A percentile compares a stretch with the other conserved stretches of the same genome.
phyloP scores from a whole-genome alignment of 495 filamentous ascomycete genomes.

The Tuber melanosporum region DNA sequence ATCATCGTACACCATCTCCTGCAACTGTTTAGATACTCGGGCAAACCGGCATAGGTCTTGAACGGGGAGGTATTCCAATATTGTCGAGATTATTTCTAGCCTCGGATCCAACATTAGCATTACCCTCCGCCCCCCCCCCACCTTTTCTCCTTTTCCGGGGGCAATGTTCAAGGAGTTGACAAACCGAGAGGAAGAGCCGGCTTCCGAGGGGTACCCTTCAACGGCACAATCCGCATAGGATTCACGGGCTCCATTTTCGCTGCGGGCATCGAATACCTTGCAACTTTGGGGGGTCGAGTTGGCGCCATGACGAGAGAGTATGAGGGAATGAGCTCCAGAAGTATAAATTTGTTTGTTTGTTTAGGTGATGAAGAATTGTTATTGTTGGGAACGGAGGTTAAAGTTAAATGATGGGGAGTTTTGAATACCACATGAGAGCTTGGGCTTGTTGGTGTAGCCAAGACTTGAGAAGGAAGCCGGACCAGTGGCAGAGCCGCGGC shows the following conservation, averaged over 20 bases:
- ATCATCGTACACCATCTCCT: slow-evolving; percentile 99
- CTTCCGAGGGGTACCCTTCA: not conserved
- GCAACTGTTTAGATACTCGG: slow-evolving; percentile 78
- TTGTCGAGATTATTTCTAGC: slow-evolving; percentile 76
- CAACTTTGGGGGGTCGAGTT: slow-evolving; percentile 23
- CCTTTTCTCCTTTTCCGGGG: not conserved
- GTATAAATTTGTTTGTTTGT: not conserved
- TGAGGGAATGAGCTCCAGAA: slow-evolving; percentile 2
- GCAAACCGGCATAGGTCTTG: slow-evolving; percentile 78
- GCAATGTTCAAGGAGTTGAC: not conserved
- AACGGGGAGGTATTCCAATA: slow-evolving; percentile 82
- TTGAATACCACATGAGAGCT: not conserved
- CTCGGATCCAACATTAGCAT: not conserved
- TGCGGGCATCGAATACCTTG: slow-evolving; percentile 27
- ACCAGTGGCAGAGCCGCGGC: no score
- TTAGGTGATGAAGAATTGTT: not conserved
- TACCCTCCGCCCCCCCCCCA: not conserved
- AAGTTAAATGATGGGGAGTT: slow-evolving; percentile 10
- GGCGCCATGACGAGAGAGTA: slow-evolving; percentile 19
- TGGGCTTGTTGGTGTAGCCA: not conserved
- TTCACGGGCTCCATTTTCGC: slow-evolving; percentile 28
- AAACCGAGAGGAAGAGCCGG: not conserved
- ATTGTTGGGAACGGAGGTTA: not conserved
- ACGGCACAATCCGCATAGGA: not conserved
- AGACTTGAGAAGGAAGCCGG: not conserved